Evolutionary conservation across 208 protist species (phyloP), one percentile per base, ranked within the genome.

Genomic region (Zelonia costaricensis): DNA sequence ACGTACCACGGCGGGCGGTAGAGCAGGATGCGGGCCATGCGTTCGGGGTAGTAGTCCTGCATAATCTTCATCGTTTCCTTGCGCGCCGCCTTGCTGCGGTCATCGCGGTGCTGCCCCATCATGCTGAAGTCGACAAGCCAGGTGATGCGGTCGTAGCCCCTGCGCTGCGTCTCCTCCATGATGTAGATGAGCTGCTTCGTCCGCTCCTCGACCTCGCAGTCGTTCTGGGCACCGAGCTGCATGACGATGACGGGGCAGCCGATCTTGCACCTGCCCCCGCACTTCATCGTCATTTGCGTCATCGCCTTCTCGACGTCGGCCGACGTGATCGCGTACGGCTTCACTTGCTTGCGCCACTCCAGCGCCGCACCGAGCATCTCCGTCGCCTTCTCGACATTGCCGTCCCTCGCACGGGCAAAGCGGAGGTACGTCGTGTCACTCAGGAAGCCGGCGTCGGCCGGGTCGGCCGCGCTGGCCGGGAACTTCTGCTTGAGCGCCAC

Each of bases 41-140:
- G 74, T 69, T 88, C 80, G 0, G 85, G 85, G 70, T 92, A 92
- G 73, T 86, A 79, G 45, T 88, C 68, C 42, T 82, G 75, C 61
- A 92, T 44, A 3, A 88, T 88, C 49, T 86, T 68, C 68, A 77
- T 88, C 16, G 69, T 80, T 28, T 74, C 55, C 56, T 88, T 86
- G 6, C 81, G 70, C 10, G 76, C 69, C 52, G 71, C 74, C 49
- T 62, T 72, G 44, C 49, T 70, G 48, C 47, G 61, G 44, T 54
- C 43, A 52, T 86, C 75, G 23, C 69, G 58, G 48, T 88, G 75
- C 51, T 82, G 81, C 7, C 81, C 76, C 72, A 92, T 76, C 33
- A 76, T 63, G 3, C 62, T 53, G 66, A 92, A 88, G 67, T 92
- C 81, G 31, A 86, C 64, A 44, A 92, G 74, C 76, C 81, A 86